phyloP scores from a whole-genome alignment of 1,284 basidiomycete species.

The Ustilago loliicola region DNA sequence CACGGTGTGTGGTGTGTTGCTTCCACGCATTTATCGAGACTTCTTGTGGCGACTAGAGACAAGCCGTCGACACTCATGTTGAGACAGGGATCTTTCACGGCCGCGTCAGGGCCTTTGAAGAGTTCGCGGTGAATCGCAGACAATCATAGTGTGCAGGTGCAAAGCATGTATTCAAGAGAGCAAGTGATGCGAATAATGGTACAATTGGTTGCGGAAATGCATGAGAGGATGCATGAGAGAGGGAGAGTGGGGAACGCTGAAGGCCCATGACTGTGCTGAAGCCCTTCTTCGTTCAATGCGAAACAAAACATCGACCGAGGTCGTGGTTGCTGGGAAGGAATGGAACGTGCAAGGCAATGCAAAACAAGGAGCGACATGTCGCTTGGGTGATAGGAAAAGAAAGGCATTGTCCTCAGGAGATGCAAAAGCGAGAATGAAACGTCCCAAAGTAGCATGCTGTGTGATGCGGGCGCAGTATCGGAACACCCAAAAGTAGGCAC shows the following conservation, averaged over 20 bases:
- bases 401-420: conserved; percentile 14
- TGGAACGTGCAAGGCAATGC: not conserved
- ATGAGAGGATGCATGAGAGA: conserved; percentile 1
- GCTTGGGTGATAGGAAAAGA: not conserved
- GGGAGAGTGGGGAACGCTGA: not conserved
- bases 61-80: no score
- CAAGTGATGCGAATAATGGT: conserved; percentile 21
- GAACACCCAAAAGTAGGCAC: not conserved
- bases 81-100: no score
- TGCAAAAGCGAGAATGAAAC: not conserved
- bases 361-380: not conserved
- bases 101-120: not conserved
- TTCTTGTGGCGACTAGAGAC: not conserved
- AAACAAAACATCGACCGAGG: not conserved
- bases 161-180: conserved; percentile 13
- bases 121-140: not conserved
- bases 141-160: not conserved
- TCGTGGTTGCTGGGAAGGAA: not conserved
- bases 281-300: not conserved
- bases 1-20: not conserved
- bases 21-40: no score
- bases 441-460: not conserved
- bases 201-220: conserved; percentile 20
- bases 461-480: no score
- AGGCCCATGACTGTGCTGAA: not conserved